Base-by-base conservation (phyloP, 1,284 basidiomycete species). In the Melampsora medusae region DNA sequence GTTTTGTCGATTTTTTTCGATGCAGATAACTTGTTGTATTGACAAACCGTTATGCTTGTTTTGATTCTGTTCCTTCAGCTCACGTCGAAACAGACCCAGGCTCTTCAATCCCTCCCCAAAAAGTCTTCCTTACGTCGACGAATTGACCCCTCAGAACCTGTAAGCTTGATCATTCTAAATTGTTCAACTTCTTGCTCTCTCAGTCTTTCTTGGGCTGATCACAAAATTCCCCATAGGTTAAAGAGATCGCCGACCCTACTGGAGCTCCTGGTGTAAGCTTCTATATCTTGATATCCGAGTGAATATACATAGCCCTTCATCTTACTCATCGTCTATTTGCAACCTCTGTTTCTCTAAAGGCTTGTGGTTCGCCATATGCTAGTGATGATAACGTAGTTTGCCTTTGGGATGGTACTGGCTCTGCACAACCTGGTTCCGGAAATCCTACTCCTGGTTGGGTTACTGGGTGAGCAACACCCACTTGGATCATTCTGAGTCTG, bases 311-410 rank as follows among this genome's bases (percentile, higher is more conserved):
- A 10, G 10, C 12, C 2, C 53, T 14, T 28, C 25, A 22, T 56
- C n/a, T 14, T 56, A 22, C 53, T 28, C 6, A 16, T n/a, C 25
- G 1, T 56, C 16, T 19, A 22, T 3, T 19, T 14, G 5, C 22
- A 2, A 19, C 17, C 3, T 53, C 22, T 17, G 16, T 17, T 14
- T 1, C 53, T 22, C n/a, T 14, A n/a, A 17, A 56, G 53, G 53
- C 53, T 56, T 56, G 53, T n/a, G 53, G 53, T 14, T n/a, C 25
- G 25, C 17, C 53, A 22, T 56, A 56, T 28, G 25, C 6, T 6
- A 56, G 19, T 56, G 19, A n/a, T 56, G n/a, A 56, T 22, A 56
- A 56, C 53, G 53, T 56, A 12, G 53, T 56, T 22, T 56, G 53
- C 25, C 53, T 56, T 56, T 56, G 53, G 53, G n/a, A 28, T 28